Base-by-base conservation (phyloP, 768 basidiomycete genomes). In the Terana coerulea region DNA sequence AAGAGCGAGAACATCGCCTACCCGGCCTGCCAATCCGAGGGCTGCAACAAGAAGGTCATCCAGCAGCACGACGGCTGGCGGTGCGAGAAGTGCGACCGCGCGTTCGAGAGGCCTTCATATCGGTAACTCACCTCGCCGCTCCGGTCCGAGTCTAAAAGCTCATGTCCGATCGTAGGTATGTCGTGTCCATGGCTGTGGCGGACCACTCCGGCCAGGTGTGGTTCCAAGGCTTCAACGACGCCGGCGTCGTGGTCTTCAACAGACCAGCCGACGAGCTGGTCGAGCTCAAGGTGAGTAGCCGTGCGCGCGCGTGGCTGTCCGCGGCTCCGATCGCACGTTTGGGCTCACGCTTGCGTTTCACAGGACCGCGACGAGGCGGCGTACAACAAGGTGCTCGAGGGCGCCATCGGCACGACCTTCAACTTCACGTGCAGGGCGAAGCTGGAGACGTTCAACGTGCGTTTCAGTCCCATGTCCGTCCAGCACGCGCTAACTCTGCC, bases 211-310 rank as follows among this genome's bases (percentile, higher is more conserved):
- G 83, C 19, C 91, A 95, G 67, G 78, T 83, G 15, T 98, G 95
- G 95, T 72, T 98, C 39, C 90, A 91, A 56, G 92, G 89, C 3
- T 99, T 99, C 76, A 95, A 99, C 64, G 95, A 98, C 5, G 81
- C 87, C 29, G 97, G 93, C 4, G 67, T 82, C 47, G 70, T 73
- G 3, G 69, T 99, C 14, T 84, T 98, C 55, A 87, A 81, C 24
- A 85, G 82, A 71, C 70, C 79, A 28, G 95, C 91, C 10, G 81
- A 93, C 59, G 85, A 94, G 12, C 65, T 98, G 36, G 67, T 84
- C 49, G 76, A 74, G n/a, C 74, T 93, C 55, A 88, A 79, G 75
- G 91, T 88, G 44, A 33, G 59, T 44, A 17, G 24, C 47, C 6
- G 15, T 17, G 14, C 17, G 12, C 41, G 24, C 22, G 21, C 25